phyloP scores from a whole-genome alignment of 2,329 filamentous ascomycete genomes.

The Diaporthe capsici region DNA sequence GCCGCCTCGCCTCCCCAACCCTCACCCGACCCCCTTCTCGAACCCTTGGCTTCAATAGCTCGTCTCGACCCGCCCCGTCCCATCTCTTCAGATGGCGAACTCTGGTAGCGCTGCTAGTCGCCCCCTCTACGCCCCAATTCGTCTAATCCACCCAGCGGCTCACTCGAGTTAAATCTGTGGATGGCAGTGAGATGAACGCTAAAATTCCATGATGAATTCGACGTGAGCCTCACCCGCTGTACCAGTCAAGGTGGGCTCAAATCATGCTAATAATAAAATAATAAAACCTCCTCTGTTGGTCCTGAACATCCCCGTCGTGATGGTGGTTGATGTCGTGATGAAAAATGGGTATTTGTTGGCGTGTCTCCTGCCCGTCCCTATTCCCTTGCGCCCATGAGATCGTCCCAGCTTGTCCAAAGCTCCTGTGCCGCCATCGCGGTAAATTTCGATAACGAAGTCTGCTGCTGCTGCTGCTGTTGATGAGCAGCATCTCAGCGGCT shows the following conservation, averaged over 20 bases:
- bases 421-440: constrained; percentile 16
- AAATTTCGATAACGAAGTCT: background rate
- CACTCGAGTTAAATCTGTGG: constrained; percentile 6
- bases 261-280: constrained; percentile 27
- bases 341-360: constrained; percentile 27
- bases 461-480: background rate
- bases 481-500: background rate
- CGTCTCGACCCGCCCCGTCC: constrained; percentile 34
- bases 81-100: constrained; percentile 1
- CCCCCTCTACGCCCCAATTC: background rate
- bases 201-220: constrained; percentile 19
- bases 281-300: constrained; percentile 21
- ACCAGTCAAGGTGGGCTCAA: background rate
- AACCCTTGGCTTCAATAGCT: constrained; percentile 36
- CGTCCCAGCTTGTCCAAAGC: constrained; percentile 17
- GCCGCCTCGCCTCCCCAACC: background rate
- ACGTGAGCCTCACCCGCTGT: constrained; percentile 6
- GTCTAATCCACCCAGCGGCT: background rate
- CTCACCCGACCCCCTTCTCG: constrained; percentile 5
- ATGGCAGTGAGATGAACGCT: constrained; percentile 25
- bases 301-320: constrained; percentile 22
- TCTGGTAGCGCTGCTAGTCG: background rate
- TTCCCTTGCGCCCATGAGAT: background rate
- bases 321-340: constrained; percentile 10
- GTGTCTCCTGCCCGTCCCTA: constrained; percentile 1